Percentiles rank a stretch among this genome's conserved stretches.
These are phyloP conservation scores for Lepidium didymum DNA, from an alignment of 345 rosid species.

Conservation along the genomic window DNA sequence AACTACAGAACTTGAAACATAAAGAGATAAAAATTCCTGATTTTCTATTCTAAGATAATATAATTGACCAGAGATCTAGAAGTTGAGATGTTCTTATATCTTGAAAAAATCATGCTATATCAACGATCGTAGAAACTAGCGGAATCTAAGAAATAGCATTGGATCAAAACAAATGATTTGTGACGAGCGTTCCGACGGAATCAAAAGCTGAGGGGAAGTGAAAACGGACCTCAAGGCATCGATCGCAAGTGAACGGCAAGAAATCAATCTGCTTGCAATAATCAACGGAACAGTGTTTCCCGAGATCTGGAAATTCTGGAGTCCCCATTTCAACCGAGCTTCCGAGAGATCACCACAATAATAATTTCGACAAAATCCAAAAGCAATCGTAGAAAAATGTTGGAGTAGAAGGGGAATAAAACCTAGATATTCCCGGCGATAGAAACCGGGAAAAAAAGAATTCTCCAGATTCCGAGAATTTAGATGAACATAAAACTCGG, in stretches of 20 bases:
- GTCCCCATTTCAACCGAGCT: slow-evolving; percentile 57
- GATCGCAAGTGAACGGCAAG: slow-evolving; percentile 95
- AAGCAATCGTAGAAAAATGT: not conserved
- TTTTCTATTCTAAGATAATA: not conserved
- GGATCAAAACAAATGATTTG: no score
- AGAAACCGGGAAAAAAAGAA: not conserved
- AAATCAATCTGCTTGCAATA: slow-evolving; percentile 88
- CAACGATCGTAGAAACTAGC: not conserved
- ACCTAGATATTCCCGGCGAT: not conserved
- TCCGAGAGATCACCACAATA: not conserved
- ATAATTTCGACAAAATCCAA: not conserved
- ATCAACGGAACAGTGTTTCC: slow-evolving; percentile 77
- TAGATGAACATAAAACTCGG: slow-evolving; percentile 14
- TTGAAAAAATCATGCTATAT: not conserved
- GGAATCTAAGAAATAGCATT: no score
- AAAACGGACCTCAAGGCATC: slow-evolving; percentile 56
- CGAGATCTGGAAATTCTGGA: slow-evolving; percentile 95
- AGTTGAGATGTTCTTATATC: not conserved
- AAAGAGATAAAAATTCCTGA: not conserved
- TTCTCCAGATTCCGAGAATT: slow-evolving; percentile 29
- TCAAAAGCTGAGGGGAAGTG: not conserved
- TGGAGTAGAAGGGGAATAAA: not conserved
- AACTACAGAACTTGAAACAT: not conserved
- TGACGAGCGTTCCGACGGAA: not conserved
- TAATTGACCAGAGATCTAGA: not conserved